A percentile compares a stretch with the other conserved stretches of the same genome.
These are phyloP conservation scores for Phaeosphaeriaceae sp. DNA, from an alignment of 2,329 filamentous ascomycete genomes.

Conservation along the genomic window DNA sequence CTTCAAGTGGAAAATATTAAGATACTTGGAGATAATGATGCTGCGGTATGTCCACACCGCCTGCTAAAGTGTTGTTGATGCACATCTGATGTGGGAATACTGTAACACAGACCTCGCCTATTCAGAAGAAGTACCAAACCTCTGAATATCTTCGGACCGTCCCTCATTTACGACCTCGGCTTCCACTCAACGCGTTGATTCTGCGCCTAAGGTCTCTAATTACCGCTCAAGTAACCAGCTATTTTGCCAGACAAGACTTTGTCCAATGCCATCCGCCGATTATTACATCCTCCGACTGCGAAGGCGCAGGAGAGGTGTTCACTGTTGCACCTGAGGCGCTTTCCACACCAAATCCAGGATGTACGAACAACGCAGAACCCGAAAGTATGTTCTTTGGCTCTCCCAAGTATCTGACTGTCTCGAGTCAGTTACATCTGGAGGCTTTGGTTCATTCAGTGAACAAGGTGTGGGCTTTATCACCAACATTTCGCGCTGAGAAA, in stretches of 20 bases:
- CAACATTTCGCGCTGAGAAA: conserved; percentile 82
- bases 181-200: conserved; percentile 79
- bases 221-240: conserved; percentile 73
- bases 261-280: conserved; percentile 90
- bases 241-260: conserved; percentile 75
- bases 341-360: conserved; percentile 19
- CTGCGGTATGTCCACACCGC: conserved; percentile 65
- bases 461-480: conserved; percentile 91
- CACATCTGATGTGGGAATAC: conserved; percentile 24
- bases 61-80: background rate
- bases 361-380: conserved; percentile 30
- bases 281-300: conserved; percentile 95
- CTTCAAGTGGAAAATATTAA: conserved; percentile 74
- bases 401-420: conserved; percentile 95
- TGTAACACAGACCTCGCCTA: conserved; percentile 74
- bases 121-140: conserved; percentile 96
- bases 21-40: conserved; percentile 77
- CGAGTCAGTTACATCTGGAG: conserved; percentile 91
- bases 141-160: conserved; percentile 86
- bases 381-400: conserved; percentile 74
- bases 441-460: conserved; percentile 86
- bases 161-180: conserved; percentile 83
- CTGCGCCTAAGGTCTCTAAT: conserved; percentile 83
- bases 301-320: conserved; percentile 95
- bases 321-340: conserved; percentile 58